phyloP scores from a whole-genome alignment of 2,329 filamentous ascomycete species.

The Neospermospora avenae region DNA sequence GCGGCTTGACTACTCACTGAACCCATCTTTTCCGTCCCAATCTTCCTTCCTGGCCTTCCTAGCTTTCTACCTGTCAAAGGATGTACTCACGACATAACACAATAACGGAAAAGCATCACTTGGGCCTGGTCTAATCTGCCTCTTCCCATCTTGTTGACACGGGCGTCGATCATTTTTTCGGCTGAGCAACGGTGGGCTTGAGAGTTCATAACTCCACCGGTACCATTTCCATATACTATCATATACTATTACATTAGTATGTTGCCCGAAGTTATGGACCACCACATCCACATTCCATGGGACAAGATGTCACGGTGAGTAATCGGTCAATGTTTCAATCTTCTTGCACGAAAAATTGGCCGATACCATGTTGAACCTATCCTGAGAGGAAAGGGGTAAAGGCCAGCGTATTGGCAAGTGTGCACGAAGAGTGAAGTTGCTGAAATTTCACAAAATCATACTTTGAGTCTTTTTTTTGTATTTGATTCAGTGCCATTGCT shows the following conservation, averaged over 20 bases:
- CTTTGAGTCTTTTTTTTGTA: slow-evolving; percentile 13
- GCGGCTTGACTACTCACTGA: background rate
- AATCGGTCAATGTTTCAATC: slow-evolving; percentile 53
- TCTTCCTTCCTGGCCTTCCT: no score
- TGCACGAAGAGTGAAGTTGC: background rate
- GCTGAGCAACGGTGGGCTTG: no score
- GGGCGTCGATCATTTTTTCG: background rate
- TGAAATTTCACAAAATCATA: background rate
- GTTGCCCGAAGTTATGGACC: slow-evolving; percentile 70
- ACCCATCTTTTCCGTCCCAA: no score
- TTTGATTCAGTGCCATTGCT: slow-evolving; percentile 35
- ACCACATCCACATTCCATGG: slow-evolving; percentile 54
- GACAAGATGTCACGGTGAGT: slow-evolving; percentile 65
- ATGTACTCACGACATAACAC: no score
- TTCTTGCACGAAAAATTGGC: slow-evolving; percentile 84
- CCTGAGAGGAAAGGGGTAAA: slow-evolving; percentile 50
- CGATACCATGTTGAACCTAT: slow-evolving; percentile 57
- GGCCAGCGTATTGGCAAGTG: slow-evolving; percentile 78
- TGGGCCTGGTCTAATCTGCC: background rate
- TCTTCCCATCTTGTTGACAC: background rate
- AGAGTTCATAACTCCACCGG: no score
- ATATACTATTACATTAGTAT: slow-evolving; percentile 39
- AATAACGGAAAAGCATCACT: background rate
- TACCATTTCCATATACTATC: no score
- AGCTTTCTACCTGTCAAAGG: no score